Base-by-base conservation (phyloP, 2,329 filamentous ascomycete genomes). In the Cercospora zeae-maydis region DNA sequence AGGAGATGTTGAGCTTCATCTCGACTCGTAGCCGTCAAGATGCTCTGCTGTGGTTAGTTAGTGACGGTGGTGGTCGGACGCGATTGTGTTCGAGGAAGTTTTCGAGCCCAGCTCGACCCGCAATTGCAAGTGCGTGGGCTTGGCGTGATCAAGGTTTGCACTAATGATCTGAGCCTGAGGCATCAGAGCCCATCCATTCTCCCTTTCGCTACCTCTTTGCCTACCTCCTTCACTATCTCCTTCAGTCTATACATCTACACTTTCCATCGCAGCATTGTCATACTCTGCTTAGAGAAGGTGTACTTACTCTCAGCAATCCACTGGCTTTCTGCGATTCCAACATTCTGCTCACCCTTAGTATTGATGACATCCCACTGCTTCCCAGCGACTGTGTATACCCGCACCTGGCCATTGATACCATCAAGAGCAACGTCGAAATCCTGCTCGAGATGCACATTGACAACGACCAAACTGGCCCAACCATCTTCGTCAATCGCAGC, bases 1-100 rank as follows among this genome's bases (percentile, higher is more conserved):
- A 96, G 78, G 85, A 88, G 78, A 88, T 85, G 83, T 88, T 88
- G 80, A 88, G 84, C 85, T 91, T 90, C 88, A 90, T 90, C 71
- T 69, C 74, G 71, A 66, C 66, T 62, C 64, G 71, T 65, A 60
- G 52, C 53, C 55, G 67, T 67, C 63, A 66, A 66, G 67, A 61
- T 53, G 55, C 39, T 64, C 64, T 63, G 52, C 57, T 58, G 59
- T 59, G 56, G 61, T 63, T 63, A 63, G 61, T 63, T 52, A 53
- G 55, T 45, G 55, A 47, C 61, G 61, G 55, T 58, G 62, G 45
- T 60, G 58, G 58, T 49, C 58, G 53, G 45, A 34, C 58, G 58
- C 58, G 52, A 55, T 61, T 61, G 58, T 56, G 39, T 21, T 53
- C 60, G 42, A 54, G 47, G 60, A 53, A 53, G 36, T 39, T 56